These are phyloP conservation scores for Flaveria linearis DNA, from an alignment of 129 eudicot species.

Conservation along the genomic window DNA sequence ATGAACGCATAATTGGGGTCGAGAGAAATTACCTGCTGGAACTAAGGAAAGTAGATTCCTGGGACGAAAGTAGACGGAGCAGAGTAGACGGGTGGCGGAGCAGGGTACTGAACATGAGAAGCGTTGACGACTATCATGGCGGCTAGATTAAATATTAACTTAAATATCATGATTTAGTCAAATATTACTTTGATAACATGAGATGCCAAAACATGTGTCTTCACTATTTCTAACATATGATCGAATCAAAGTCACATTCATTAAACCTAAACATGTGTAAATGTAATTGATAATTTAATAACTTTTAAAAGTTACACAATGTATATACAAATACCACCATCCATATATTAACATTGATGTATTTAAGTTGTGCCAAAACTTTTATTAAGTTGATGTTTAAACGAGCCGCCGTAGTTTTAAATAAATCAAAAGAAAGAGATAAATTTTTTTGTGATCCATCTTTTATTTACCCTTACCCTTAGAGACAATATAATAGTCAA, in stretches of 20 bases:
- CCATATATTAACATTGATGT: background rate
- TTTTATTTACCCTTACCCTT: too few species aligned
- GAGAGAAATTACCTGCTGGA: slow-evolving; percentile 54
- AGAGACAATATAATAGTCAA: too few species aligned
- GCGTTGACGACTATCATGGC: too few species aligned
- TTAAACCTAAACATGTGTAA: too few species aligned
- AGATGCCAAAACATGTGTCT: background rate
- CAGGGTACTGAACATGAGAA: slow-evolving; percentile 28
- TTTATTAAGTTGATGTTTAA: too few species aligned
- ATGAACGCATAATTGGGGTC: background rate
- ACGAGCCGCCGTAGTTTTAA: too few species aligned
- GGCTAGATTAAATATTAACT: too few species aligned
- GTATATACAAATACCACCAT: background rate
- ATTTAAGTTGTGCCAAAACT: too few species aligned
- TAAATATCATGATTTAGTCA: too few species aligned
- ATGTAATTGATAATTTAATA: background rate
- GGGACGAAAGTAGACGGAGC: slow-evolving; percentile 44
- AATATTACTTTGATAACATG: background rate
- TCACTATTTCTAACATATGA: background rate
- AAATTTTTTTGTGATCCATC: too few species aligned
- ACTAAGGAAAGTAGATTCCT: slow-evolving; percentile 68
- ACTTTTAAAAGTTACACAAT: background rate
- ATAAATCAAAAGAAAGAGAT: too few species aligned
- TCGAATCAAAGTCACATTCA: too few species aligned
- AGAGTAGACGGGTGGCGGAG: slow-evolving; percentile 51